A percentile compares a stretch with the other conserved stretches of the same genome.
Evolutionary conservation across 2,329 filamentous ascomycete genomes (phyloP).

Genomic region (Paraconiothyrium sp.): DNA sequence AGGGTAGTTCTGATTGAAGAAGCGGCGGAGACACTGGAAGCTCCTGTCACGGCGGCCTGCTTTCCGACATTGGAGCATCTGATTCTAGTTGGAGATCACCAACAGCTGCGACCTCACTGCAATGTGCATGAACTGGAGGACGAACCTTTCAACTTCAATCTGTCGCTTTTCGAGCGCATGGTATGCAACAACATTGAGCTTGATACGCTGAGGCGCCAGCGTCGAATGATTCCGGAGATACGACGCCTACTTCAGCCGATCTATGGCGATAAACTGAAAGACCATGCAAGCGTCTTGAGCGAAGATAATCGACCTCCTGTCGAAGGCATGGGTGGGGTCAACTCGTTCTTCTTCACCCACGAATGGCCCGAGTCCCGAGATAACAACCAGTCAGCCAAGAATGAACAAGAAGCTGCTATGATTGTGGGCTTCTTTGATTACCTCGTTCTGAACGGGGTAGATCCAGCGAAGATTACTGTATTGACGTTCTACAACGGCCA

Average conservation of each 20-base stretch:
- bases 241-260: slow-evolving; percentile 68
- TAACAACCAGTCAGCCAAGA: slow-evolving; percentile 72
- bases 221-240: slow-evolving; percentile 76
- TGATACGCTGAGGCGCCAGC: slow-evolving; percentile 72
- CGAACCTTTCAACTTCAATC: slow-evolving; percentile 71
- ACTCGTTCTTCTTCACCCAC: slow-evolving; percentile 72
- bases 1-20: slow-evolving; percentile 79
- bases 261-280: slow-evolving; percentile 64
- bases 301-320: slow-evolving; percentile 59
- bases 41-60: slow-evolving; percentile 68
- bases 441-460: slow-evolving; percentile 73
- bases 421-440: slow-evolving; percentile 77
- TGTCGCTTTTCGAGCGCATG: slow-evolving; percentile 83
- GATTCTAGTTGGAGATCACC: slow-evolving; percentile 80
- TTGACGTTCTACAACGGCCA: slow-evolving; percentile 92
- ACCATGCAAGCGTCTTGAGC: slow-evolving; percentile 66
- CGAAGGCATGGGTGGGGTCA: slow-evolving; percentile 69
- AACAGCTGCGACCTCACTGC: slow-evolving; percentile 78
- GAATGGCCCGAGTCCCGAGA: slow-evolving; percentile 72
- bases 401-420: slow-evolving; percentile 78
- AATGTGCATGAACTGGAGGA: slow-evolving; percentile 67
- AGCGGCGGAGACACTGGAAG: slow-evolving; percentile 78
- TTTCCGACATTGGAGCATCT: slow-evolving; percentile 70
- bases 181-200: slow-evolving; percentile 72
- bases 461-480: slow-evolving; percentile 73